A percentile compares a stretch with the other conserved stretches of the same genome.
phyloP scores from a whole-genome alignment of 495 filamentous ascomycete genomes.

The Tuber brumale region DNA sequence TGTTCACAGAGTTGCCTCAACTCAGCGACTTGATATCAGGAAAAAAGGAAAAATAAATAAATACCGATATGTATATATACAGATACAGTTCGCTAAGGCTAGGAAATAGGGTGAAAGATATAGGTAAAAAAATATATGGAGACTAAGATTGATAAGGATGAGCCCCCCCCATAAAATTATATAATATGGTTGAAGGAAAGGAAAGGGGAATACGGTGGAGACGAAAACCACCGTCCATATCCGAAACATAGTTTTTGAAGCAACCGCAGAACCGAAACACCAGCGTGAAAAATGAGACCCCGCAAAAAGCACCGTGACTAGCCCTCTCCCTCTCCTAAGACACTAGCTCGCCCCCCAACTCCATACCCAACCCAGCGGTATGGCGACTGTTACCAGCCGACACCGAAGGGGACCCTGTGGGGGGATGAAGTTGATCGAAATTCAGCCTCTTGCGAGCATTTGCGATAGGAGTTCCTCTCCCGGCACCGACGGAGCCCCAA shows the following conservation, averaged over 20 bases:
- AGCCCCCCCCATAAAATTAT: conserved; percentile 25
- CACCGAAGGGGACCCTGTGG: conserved; percentile 42
- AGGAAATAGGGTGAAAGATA: not conserved
- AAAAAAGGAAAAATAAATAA: not conserved
- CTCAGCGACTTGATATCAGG: not conserved
- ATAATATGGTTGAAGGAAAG: conserved; percentile 19
- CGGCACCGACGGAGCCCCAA: conserved; percentile 55
- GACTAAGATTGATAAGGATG: conserved; percentile 2
- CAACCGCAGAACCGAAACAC: conserved; percentile 38
- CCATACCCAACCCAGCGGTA: conserved; percentile 49
- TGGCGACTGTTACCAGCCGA: conserved; percentile 41
- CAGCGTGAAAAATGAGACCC: conserved; percentile 27
- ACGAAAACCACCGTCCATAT: conserved; percentile 29
- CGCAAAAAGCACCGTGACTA: conserved; percentile 30
- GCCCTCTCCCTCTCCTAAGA: conserved; percentile 33
- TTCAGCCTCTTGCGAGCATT: conserved; percentile 53
- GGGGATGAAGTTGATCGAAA: conserved; percentile 60
- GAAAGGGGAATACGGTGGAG: conserved; percentile 13
- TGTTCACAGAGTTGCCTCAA: not conserved
- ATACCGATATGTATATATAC: not conserved
- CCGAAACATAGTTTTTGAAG: conserved; percentile 18
- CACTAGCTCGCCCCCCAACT: conserved; percentile 54
- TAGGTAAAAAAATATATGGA: not conserved
- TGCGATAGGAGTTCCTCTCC: conserved; percentile 52
- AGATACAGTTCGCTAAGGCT: not conserved